A percentile compares a stretch with the other conserved stretches of the same genome.
These are phyloP conservation scores for Cryptomeria japonica DNA, from an alignment of 75 land plant genomes.

Conservation along the genomic window DNA sequence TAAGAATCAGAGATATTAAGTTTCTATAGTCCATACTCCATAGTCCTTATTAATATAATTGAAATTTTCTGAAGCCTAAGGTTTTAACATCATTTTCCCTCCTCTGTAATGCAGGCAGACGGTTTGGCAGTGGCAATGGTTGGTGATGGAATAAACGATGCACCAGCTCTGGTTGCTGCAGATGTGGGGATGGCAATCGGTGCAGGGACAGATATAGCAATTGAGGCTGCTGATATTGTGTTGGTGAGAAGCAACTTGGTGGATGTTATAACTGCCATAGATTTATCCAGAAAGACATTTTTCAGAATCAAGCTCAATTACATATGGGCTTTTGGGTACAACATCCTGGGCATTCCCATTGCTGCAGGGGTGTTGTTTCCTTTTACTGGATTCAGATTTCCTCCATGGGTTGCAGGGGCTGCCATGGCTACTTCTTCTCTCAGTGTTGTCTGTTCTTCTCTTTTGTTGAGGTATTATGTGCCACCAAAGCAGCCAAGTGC, in stretches of 20 bases:
- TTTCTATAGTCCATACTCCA: no score
- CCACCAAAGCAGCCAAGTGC: slow-evolving; percentile 25
- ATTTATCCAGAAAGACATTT: slow-evolving; percentile 50
- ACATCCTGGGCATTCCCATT: slow-evolving; percentile 52
- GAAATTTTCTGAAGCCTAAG: no score
- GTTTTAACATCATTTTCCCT: no score
- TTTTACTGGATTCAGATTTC: slow-evolving; percentile 35
- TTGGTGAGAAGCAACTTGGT: slow-evolving; percentile 52
- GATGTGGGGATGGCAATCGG: slow-evolving; percentile 63
- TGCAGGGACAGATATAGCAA: slow-evolving; percentile 59
- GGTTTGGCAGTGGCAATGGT: slow-evolving; percentile 53
- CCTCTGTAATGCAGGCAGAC: slow-evolving; percentile 1
- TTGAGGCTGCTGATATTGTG: slow-evolving; percentile 59
- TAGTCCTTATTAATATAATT: no score
- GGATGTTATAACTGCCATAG: slow-evolving; percentile 52
- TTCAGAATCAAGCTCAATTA: slow-evolving; percentile 39
- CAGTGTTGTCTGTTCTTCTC: slow-evolving; percentile 57
- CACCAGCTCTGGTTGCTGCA: slow-evolving; percentile 58
- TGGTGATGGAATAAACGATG: slow-evolving; percentile 62
- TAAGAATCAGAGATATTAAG: no score
- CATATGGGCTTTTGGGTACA: slow-evolving; percentile 60
- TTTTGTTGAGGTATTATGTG: slow-evolving; percentile 32
- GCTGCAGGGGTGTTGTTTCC: slow-evolving; percentile 58
- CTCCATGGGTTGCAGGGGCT: slow-evolving; percentile 60
- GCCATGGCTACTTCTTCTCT: slow-evolving; percentile 59